phyloP scores from a whole-genome alignment of 2,329 filamentous ascomycete genomes.

The Epichloe sibirici region DNA sequence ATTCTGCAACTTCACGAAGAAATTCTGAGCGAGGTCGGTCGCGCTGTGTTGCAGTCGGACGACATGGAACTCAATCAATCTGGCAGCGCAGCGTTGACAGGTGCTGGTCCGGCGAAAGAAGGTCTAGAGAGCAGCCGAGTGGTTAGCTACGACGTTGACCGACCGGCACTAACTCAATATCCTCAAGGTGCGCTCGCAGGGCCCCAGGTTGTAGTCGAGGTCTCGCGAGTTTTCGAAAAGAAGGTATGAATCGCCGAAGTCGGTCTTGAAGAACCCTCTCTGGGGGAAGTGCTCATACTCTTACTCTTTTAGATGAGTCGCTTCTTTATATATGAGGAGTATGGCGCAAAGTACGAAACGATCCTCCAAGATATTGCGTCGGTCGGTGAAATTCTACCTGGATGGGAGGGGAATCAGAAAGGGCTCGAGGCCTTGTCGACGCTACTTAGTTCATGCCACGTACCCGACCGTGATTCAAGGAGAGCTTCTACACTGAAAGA shows the following conservation, averaged over 20 bases:
- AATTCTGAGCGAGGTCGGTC: slow-evolving; percentile 63
- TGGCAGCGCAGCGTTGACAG: slow-evolving; percentile 30
- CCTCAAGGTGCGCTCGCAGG: slow-evolving; percentile 36
- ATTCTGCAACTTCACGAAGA: slow-evolving; percentile 77
- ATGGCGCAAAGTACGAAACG: slow-evolving; percentile 77
- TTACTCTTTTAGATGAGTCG: slow-evolving; percentile 45
- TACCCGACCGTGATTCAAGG: slow-evolving; percentile 47
- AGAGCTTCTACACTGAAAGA: slow-evolving; percentile 77
- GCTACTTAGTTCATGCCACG: slow-evolving; percentile 58
- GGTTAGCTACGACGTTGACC: slow-evolving; percentile 23
- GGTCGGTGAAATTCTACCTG: slow-evolving; percentile 53
- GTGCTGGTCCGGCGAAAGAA: background rate
- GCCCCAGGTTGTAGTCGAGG: slow-evolving; percentile 46
- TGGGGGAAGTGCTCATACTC: background rate
- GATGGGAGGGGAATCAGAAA: slow-evolving; percentile 71
- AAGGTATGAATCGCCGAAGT: slow-evolving; percentile 31
- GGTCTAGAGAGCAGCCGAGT: background rate
- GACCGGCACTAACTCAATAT: slow-evolving; percentile 16
- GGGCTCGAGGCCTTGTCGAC: slow-evolving; percentile 76
- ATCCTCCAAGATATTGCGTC: slow-evolving; percentile 68
- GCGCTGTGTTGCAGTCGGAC: slow-evolving; percentile 56
- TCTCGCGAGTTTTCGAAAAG: slow-evolving; percentile 47
- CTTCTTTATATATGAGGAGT: slow-evolving; percentile 85
- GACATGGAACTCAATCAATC: slow-evolving; percentile 37
- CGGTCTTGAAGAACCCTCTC: background rate